These are phyloP conservation scores for Ambrosiella cleistominuta DNA, from an alignment of 2,329 filamentous ascomycete species.

Conservation along the genomic window DNA sequence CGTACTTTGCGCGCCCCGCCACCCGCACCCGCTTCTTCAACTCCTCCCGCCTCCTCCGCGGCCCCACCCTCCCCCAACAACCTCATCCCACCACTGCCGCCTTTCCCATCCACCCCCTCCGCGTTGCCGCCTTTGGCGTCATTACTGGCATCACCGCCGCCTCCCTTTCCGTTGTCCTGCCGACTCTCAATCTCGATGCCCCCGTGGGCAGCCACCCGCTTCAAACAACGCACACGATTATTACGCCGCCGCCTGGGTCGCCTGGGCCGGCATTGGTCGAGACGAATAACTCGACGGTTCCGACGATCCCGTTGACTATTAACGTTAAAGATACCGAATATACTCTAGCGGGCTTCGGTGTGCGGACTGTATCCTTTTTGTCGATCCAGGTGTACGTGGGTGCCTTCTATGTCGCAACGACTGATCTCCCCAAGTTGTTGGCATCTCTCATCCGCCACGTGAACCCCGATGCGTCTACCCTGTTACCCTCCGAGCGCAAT, in stretches of 20 bases:
- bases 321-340: slow-evolving; percentile 52
- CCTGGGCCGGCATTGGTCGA: slow-evolving; percentile 17
- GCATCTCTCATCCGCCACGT: slow-evolving; percentile 57
- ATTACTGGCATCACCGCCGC: not conserved
- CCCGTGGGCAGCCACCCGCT: slow-evolving; percentile 9
- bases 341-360: slow-evolving; percentile 71
- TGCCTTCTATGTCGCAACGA: slow-evolving; percentile 73
- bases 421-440: slow-evolving; percentile 69
- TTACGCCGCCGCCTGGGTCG: not conserved
- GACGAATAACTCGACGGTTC: slow-evolving; percentile 66
- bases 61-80: not conserved
- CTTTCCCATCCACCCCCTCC: not conserved
- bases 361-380: slow-evolving; percentile 78
- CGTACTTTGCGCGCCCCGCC: slow-evolving; percentile 2
- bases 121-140: not conserved
- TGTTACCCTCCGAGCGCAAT: slow-evolving; percentile 69
- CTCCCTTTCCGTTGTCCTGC: not conserved
- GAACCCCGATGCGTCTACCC: slow-evolving; percentile 60
- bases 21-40: slow-evolving; percentile 8
- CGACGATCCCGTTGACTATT: slow-evolving; percentile 59
- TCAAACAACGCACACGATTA: slow-evolving; percentile 4
- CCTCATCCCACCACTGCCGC: not conserved
- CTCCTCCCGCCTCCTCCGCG: not conserved
- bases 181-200: slow-evolving; percentile 4
- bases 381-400: slow-evolving; percentile 88